A percentile compares a stretch with the other conserved stretches of the same genome.
These are phyloP conservation scores for Podaxis sp. DNA, from an alignment of 768 basidiomycete genomes.

Conservation along the genomic window DNA sequence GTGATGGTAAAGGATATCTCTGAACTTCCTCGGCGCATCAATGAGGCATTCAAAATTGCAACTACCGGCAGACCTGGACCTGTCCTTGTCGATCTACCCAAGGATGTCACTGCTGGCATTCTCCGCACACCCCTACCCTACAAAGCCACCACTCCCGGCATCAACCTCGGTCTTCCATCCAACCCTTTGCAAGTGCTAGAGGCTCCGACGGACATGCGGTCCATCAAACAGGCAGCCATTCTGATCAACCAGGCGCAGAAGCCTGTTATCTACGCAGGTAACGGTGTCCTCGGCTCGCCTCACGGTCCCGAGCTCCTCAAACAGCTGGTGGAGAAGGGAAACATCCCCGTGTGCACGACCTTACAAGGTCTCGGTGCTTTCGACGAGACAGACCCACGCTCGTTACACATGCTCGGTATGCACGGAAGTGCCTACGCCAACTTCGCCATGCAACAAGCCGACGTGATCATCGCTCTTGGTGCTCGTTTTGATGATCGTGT, in stretches of 20 bases:
- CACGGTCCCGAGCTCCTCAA: constrained; percentile 81
- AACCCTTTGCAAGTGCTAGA: constrained; percentile 65
- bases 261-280: constrained; percentile 91
- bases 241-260: constrained; percentile 91
- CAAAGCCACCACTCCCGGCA: constrained; percentile 83
- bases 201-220: constrained; percentile 57
- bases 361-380: constrained; percentile 94
- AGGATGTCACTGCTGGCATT: constrained; percentile 94
- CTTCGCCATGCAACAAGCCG: constrained; percentile 95
- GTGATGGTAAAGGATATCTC: constrained; percentile 98
- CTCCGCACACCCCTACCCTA: constrained; percentile 81
- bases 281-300: constrained; percentile 82
- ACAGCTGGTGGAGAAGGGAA: constrained; percentile 76
- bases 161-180: constrained; percentile 66
- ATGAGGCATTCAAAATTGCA: constrained; percentile 99
- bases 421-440: constrained; percentile 98
- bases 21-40: constrained; percentile 92
- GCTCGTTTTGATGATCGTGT: constrained; percentile 98
- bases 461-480: constrained; percentile 96
- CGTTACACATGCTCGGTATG: constrained; percentile 98
- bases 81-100: constrained; percentile 97
- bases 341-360: constrained; percentile 97
- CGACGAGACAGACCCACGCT: constrained; percentile 84
- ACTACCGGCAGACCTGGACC: constrained; percentile 96
- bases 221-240: constrained; percentile 80